These are phyloP conservation scores for Calcarisporium arbuscula DNA, from an alignment of 2,329 filamentous ascomycete species.

Conservation along the genomic window DNA sequence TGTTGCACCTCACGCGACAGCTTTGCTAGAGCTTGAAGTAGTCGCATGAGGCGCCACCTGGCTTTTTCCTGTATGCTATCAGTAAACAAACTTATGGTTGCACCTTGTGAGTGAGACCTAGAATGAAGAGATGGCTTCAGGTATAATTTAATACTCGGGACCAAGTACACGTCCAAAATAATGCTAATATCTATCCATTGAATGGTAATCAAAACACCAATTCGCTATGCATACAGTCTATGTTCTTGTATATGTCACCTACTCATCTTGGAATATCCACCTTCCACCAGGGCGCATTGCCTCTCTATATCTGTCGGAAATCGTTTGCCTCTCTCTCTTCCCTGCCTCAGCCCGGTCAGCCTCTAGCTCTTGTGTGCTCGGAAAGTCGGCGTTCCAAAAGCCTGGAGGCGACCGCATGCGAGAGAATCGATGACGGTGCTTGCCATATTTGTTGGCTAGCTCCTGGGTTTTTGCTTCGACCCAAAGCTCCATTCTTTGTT, in stretches of 20 bases:
- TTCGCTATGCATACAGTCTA: background rate
- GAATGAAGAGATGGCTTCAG: too few species aligned
- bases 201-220: too few species aligned
- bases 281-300: slow-evolving; percentile 70
- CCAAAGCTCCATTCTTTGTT: slow-evolving; percentile 61
- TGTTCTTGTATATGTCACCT: slow-evolving; percentile 8
- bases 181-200: too few species aligned
- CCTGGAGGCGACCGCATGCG: slow-evolving; percentile 71
- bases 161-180: too few species aligned
- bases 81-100: too few species aligned
- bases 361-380: slow-evolving; percentile 73
- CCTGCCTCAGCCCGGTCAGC: slow-evolving; percentile 59
- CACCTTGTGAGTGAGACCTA: too few species aligned
- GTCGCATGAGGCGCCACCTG: too few species aligned
- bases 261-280: slow-evolving; percentile 82
- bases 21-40: too few species aligned
- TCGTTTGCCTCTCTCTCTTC: slow-evolving; percentile 54
- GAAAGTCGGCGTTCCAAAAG: slow-evolving; percentile 89
- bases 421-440: slow-evolving; percentile 68
- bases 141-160: too few species aligned
- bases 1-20: too few species aligned
- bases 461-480: slow-evolving; percentile 69
- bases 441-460: slow-evolving; percentile 69
- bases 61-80: too few species aligned
- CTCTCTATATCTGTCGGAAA: slow-evolving; percentile 72